Evolutionary conservation across 495 filamentous ascomycete genomes (phyloP), one percentile per base, ranked within the genome.

Genomic region (Xylaria palmicola): DNA sequence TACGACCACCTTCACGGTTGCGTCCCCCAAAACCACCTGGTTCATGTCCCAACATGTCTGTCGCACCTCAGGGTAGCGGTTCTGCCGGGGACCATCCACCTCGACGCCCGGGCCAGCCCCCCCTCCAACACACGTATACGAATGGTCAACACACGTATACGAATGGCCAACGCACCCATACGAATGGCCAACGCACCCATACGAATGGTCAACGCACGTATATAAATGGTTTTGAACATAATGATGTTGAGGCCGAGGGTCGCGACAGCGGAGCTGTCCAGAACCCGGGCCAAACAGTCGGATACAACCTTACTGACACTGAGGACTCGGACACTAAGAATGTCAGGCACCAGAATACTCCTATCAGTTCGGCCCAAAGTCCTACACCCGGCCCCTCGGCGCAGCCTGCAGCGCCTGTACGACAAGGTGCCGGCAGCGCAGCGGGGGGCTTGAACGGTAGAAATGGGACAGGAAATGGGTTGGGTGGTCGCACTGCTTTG

Each of bases 31-130:
- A 27, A 9, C 47, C n/a, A 24, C 17, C 22, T 44, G 44, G 24
- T 52, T 37, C 57, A 60, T 60, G 57, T 52, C 41, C 52, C 47
- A 29, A 44, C 48, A 60, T 60, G 57, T 60, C 57, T 60, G 27
- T 19, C n/a, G 10, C 26, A n/a, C 36, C 47, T 52, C 47, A 60
- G 22, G 32, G 41, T 37, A 24, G 13, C 47, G 27, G 20, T 27
- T 13, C n/a, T 3, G 10, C 13, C 41, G 3, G 4, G 17, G 17
- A 4, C 17, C 6, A n/a, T n/a, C n/a, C n/a, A n/a, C n/a, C n/a
- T n/a, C n/a, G n/a, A n/a, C n/a, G n/a, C n/a, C n/a, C n/a, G n/a
- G n/a, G n/a, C n/a, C n/a, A n/a, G n/a, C n/a, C n/a, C n/a, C n/a
- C n/a, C n/a, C n/a, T n/a, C n/a, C n/a, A n/a, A n/a, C n/a, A n/a